Percentiles rank a stretch among this genome's conserved stretches.
phyloP scores from a whole-genome alignment of 2,329 filamentous ascomycete species.

The Gyromitra esculenta region DNA sequence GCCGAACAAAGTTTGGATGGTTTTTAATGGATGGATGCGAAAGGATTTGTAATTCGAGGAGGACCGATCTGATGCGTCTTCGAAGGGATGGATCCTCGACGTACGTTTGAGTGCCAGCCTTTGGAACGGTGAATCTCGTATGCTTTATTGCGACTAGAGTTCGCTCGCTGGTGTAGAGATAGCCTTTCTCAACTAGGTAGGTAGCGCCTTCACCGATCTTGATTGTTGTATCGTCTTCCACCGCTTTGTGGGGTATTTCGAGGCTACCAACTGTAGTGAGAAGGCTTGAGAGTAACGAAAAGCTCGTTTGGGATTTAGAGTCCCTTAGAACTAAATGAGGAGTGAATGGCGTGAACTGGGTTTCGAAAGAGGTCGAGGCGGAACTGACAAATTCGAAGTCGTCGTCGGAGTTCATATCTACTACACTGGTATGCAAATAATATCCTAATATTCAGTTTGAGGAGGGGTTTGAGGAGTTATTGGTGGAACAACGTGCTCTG shows the following conservation, averaged over 20 bases:
- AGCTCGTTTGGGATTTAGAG: not conserved
- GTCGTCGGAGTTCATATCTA: slow-evolving; percentile 3
- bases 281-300: slow-evolving; percentile 1
- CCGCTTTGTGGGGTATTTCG: not conserved
- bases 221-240: not conserved
- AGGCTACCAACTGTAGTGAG: not conserved
- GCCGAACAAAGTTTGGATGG: slow-evolving; percentile 20
- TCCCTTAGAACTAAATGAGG: slow-evolving; percentile 3
- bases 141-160: not conserved
- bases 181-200: not conserved
- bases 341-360: not conserved
- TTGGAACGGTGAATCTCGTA: slow-evolving; percentile 3
- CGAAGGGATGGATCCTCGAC: slow-evolving; percentile 8
- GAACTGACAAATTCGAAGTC: not conserved
- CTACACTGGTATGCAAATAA: not conserved
- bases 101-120: not conserved
- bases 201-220: slow-evolving; percentile 23
- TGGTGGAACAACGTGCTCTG: not conserved
- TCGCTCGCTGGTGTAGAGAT: not conserved
- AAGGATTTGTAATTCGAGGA: slow-evolving; percentile 10
- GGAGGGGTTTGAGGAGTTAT: too few relatives aligned
- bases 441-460: not conserved
- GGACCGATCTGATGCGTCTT: slow-evolving; percentile 3
- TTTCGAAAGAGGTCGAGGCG: not conserved
- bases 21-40: slow-evolving; percentile 12